These are phyloP conservation scores for Kwoniella newhampshirensis DNA, from an alignment of 768 basidiomycete genomes.

Conservation along the genomic window DNA sequence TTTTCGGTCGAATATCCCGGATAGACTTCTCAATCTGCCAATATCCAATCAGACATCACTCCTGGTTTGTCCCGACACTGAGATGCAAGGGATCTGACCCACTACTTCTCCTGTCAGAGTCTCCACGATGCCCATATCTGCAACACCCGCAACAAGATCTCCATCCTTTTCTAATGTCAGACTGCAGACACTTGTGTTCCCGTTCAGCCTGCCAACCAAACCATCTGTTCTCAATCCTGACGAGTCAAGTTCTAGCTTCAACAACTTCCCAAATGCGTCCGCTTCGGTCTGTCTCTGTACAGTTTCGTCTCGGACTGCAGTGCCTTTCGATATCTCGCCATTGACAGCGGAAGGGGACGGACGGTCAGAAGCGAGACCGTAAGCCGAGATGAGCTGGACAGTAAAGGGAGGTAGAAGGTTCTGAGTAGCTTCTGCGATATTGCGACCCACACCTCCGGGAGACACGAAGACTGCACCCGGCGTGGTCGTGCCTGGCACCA, in stretches of 20 bases:
- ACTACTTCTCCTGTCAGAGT: conserved; percentile 59
- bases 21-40: conserved; percentile 55
- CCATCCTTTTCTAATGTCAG: conserved; percentile 74
- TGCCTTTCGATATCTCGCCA: not conserved
- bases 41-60: too few relatives aligned
- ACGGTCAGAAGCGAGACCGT: not conserved
- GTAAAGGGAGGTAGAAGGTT: conserved; percentile 57
- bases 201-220: conserved; percentile 56
- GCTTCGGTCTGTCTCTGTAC: not conserved
- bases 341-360: not conserved
- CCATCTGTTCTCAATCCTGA: conserved; percentile 84
- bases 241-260: conserved; percentile 61
- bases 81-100: conserved; percentile 20
- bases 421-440: conserved; percentile 86
- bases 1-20: conserved; percentile 50
- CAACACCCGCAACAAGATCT: conserved; percentile 76
- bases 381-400: conserved; percentile 69
- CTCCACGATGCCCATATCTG: conserved; percentile 75
- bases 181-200: conserved; percentile 78
- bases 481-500: conserved; percentile 67
- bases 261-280: conserved; percentile 72
- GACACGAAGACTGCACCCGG: conserved; percentile 73
- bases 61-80: not conserved
- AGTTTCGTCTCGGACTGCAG: not conserved
- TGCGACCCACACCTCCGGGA: conserved; percentile 89